Base-by-base conservation (phyloP, 108 stramenopile species). In the Stephanodiscus minutulus region DNA sequence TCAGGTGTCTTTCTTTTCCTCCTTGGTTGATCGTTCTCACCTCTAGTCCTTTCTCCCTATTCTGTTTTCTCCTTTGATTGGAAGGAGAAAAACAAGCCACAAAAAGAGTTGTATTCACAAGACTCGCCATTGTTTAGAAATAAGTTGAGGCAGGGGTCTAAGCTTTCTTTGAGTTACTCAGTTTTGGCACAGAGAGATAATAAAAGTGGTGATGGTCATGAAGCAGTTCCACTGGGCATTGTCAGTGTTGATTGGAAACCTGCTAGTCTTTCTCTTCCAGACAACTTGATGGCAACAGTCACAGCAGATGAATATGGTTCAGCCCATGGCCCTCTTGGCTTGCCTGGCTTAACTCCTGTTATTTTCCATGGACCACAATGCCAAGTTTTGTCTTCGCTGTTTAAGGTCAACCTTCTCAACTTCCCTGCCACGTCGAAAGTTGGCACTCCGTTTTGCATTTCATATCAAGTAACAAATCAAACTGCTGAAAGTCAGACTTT, bases 161-260 rank as follows among this genome's bases (percentile, higher is more conserved):
- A 84, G 66, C 83, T 91, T 36, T 77, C 74, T 5, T 47, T 89
- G 28, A 76, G 81, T 27, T 90, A 84, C 71, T 76, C 75, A 6
- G 72, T 86, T 5, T 28, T 68, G 24, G 74, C 77, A 0, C 18
- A 72, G 18, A 49, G 81, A 73, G 75, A 79, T 22, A 56, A 41
- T 21, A 22, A 77, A 11, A 46, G 73, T 57, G 25, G 49, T 4
- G 73, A 69, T 29, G 73, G 63, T 59, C 35, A 70, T 27, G 67
- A 80, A 9, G 58, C 70, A 12, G 73, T 81, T 52, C 64, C 81
- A 47, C 65, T 91, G 0, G 92, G 92, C 8, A 65, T 65, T n/a
- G 44, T 94, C n/a, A 73, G 55, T 31, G 73, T 94, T 10, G 61
- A 72, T 11, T 94, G 93, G 93, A 59, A 66, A 12, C 93, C 93